Evolutionary conservation across 2,329 filamentous ascomycete species (phyloP).

Genomic region (Aspergillus transmontanensis): DNA sequence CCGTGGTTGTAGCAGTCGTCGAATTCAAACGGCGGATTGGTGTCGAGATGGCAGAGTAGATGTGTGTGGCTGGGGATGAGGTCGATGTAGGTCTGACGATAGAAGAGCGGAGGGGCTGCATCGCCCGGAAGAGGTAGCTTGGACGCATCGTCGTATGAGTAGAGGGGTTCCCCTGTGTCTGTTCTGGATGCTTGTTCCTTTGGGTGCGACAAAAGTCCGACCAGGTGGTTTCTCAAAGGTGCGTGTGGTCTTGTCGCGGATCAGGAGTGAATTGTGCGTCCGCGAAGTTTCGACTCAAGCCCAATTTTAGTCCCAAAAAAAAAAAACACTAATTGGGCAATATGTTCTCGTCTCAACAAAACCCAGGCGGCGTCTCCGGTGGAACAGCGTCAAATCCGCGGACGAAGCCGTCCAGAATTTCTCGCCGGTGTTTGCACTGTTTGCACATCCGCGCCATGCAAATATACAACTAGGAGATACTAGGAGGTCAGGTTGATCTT

Average conservation of each 20-base stretch:
- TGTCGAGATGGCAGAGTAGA: conserved; percentile 19
- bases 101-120: conserved; percentile 34
- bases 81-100: conserved; percentile 29
- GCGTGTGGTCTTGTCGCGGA: too few species aligned
- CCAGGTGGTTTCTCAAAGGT: neutral
- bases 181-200: neutral
- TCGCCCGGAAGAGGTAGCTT: conserved; percentile 33
- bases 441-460: conserved; percentile 24
- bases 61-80: conserved; percentile 18
- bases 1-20: conserved; percentile 14
- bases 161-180: neutral
- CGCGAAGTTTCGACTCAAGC: neutral
- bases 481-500: neutral
- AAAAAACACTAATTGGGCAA: neutral
- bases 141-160: conserved; percentile 29
- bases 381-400: conserved; percentile 11
- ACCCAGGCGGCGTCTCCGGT: neutral
- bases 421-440: conserved; percentile 33
- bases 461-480: neutral
- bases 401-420: conserved; percentile 31
- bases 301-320: neutral
- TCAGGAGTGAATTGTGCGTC: neutral
- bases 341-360: neutral
- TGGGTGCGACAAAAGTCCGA: neutral
- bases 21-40: conserved; percentile 14